phyloP scores from a whole-genome alignment of 495 filamentous ascomycete species.

The Sphaerosporella brunnea region DNA sequence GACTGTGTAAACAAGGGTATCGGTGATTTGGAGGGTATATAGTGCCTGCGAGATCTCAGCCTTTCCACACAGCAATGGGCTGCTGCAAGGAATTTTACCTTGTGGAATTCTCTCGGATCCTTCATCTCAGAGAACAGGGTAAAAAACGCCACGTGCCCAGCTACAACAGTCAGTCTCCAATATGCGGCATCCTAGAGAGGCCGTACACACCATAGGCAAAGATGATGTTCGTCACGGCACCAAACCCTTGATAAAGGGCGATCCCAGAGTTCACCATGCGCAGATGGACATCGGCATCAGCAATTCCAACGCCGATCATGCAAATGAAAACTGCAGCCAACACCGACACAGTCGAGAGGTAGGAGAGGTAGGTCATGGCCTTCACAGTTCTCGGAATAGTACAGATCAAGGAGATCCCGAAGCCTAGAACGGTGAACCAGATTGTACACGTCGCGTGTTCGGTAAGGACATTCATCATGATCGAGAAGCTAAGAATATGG shows the following conservation, averaged over 20 bases:
- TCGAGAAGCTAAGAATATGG: conserved; percentile 55
- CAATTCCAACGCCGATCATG: conserved; percentile 39
- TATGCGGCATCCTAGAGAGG: background rate
- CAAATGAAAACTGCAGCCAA: conserved; percentile 46
- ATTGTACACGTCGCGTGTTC: conserved; percentile 48
- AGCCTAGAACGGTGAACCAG: conserved; percentile 45
- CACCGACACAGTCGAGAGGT: conserved; percentile 44
- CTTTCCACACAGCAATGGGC: no score
- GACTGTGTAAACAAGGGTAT: conserved; percentile 49
- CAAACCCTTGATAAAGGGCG: conserved; percentile 32
- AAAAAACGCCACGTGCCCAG: conserved; percentile 58
- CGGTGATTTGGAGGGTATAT: conserved; percentile 42
- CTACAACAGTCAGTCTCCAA: conserved; percentile 17
- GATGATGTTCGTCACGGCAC: conserved; percentile 54
- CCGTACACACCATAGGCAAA: conserved; percentile 42
- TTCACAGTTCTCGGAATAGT: conserved; percentile 48
- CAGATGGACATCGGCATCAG: conserved; percentile 2
- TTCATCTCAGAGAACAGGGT: conserved; percentile 63
- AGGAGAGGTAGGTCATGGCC: conserved; percentile 42
- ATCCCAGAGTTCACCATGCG: conserved; percentile 13
- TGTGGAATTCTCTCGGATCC: conserved; percentile 45
- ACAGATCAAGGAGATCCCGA: conserved; percentile 42
- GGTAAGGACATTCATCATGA: conserved; percentile 50
- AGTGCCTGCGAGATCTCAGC: conserved; percentile 36
- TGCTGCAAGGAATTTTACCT: conserved; percentile 22